Conservation (phyloP, 2,329 filamentous ascomycete species). For the Hypoxylon sp. region DNA sequence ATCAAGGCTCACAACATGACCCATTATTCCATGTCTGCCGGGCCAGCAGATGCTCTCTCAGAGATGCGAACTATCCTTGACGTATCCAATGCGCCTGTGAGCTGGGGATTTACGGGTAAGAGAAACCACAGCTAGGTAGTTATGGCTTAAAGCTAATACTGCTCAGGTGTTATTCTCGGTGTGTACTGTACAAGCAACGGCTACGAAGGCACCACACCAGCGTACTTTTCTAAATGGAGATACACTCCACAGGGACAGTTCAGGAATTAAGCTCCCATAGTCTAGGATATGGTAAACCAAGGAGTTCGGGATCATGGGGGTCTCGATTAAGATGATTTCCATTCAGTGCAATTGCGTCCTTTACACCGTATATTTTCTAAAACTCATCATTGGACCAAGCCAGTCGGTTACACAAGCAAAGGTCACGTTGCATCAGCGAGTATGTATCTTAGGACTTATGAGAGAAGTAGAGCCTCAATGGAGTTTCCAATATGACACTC, state of each 20-base stretch:
- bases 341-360: neutral
- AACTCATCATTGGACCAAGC: too few relatives aligned
- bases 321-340: neutral
- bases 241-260: conserved; percentile 58
- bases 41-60: conserved; percentile 51
- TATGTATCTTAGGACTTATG: too few relatives aligned
- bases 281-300: neutral
- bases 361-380: too few relatives aligned
- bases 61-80: conserved; percentile 52
- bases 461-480: too few relatives aligned
- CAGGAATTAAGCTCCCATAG: conserved; percentile 46
- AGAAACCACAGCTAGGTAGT: neutral
- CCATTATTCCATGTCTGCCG: conserved; percentile 59
- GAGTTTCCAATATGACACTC: too few relatives aligned
- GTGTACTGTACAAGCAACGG: conserved; percentile 68
- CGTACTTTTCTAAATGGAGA: conserved; percentile 63
- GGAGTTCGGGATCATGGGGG: neutral
- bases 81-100: conserved; percentile 55
- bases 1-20: conserved; percentile 61
- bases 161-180: conserved; percentile 62
- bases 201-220: conserved; percentile 57
- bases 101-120: conserved; percentile 59
- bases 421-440: too few relatives aligned
- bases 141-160: conserved; percentile 17
- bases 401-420: too few relatives aligned